These are phyloP conservation scores for Yarrowia deformans DNA, from an alignment of 805 yeast genomes.

Conservation along the genomic window DNA sequence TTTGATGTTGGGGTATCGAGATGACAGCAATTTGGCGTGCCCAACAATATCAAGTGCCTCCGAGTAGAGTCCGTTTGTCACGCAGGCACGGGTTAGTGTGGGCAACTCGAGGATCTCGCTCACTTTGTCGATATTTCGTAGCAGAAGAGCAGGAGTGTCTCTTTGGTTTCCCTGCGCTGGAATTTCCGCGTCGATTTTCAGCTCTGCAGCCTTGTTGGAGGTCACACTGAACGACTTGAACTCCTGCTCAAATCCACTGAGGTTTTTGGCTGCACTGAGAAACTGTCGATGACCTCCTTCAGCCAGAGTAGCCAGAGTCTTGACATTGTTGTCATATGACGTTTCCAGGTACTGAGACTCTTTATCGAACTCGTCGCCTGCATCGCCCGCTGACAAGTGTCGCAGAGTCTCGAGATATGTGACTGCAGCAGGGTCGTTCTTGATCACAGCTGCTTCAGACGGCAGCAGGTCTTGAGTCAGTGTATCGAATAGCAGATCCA, in stretches of 20 bases:
- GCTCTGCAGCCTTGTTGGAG: conserved; percentile 14
- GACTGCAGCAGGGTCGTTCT: conserved; percentile 10
- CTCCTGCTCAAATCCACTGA: conserved; percentile 12
- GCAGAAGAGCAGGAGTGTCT: conserved; percentile 42
- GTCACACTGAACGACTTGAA: conserved; percentile 4
- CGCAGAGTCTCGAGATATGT: conserved; percentile 27
- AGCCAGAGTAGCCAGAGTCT: conserved; percentile 33
- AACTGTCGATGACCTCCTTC: conserved; percentile 38
- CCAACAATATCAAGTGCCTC: conserved; percentile 87
- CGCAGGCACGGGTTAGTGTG: conserved; percentile 80
- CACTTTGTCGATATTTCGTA: conserved; percentile 67
- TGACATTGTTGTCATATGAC: conserved; percentile 26
- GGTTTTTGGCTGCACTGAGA: conserved; percentile 32
- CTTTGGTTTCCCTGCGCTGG: neutral
- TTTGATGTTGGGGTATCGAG: conserved; percentile 69
- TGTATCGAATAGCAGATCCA: conserved; percentile 29
- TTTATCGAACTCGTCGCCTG: conserved; percentile 30
- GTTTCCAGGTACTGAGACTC: conserved; percentile 27
- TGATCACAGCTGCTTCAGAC: conserved; percentile 19
- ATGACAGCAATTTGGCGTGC: conserved; percentile 69
- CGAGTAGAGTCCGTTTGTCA: conserved; percentile 82
- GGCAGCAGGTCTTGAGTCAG: conserved; percentile 24
- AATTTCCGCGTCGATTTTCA: conserved; percentile 20
- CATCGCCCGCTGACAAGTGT: conserved; percentile 21
- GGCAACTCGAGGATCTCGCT: conserved; percentile 86